Conservation (phyloP, 1,284 basidiomycete species). For the Malassezia pachydermatis region DNA sequence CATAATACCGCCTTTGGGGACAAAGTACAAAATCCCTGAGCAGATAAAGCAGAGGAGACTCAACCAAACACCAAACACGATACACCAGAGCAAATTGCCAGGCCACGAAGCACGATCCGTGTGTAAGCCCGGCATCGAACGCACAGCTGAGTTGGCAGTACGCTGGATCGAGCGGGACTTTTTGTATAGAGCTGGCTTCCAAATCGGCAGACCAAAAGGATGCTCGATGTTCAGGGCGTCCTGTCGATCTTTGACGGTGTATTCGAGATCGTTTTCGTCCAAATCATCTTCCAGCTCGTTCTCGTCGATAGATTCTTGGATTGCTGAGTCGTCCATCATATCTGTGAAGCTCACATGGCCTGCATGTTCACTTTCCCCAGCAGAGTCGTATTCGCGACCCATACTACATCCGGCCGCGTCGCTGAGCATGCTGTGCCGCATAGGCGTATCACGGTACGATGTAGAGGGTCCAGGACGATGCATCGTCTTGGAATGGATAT, state of each 20-base stretch:
- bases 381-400: too few relatives aligned
- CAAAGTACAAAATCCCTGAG: constrained; percentile 61
- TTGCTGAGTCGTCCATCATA: not conserved
- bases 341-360: too few relatives aligned
- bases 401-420: too few relatives aligned
- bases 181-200: constrained; percentile 98
- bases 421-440: too few relatives aligned
- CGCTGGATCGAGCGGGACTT: constrained; percentile 93
- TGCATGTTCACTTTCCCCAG: too few relatives aligned
- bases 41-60: constrained; percentile 61
- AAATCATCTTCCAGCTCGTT: constrained; percentile 18
- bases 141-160: constrained; percentile 85
- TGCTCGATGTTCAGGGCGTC: constrained; percentile 96
- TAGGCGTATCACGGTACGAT: too few relatives aligned
- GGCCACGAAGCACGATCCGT: constrained; percentile 79
- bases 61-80: constrained; percentile 76
- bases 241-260: constrained; percentile 90
- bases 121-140: constrained; percentile 79
- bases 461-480: too few relatives aligned
- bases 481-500: not conserved
- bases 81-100: constrained; percentile 80
- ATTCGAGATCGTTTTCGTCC: constrained; percentile 58
- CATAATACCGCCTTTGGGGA: constrained; percentile 65
- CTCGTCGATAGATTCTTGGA: constrained; percentile 13
- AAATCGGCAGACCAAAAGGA: constrained; percentile 96